Evolutionary conservation across 2,329 filamentous ascomycete species (phyloP), one percentile per base, ranked within the genome.

Genomic region (Huntiella bhutanensis): DNA sequence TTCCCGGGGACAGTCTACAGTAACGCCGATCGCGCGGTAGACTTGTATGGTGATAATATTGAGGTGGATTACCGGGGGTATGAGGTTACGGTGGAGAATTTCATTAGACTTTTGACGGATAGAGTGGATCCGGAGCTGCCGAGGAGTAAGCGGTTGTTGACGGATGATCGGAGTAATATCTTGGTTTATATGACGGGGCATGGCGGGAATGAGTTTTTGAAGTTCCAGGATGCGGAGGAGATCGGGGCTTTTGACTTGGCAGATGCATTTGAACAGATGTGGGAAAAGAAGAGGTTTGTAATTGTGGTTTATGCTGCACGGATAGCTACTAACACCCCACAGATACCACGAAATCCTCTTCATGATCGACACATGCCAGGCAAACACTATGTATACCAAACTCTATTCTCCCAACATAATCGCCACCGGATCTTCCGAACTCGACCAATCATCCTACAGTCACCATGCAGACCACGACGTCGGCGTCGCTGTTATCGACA

Each of bases 311-410:
- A 16, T 15, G 7, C 22, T 8, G 12, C 7, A 15, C 28, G 5
- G 22, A 28, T 28, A 28, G 22, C 16, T 5, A 46, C 28, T 39
- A 43, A 45, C 16, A 36, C 16, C 6, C 15, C 13, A 32, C 35
- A 82, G 80, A 59, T 98, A 96, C 63, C 84, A 96, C 60, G 91
- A 98, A 63, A 78, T 98, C 54, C 75, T 98, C 49, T 98, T 98
- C 69, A 98, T 98, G 91, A 98, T 98, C 63, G 91, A 98, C 62
- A 98, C 91, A 0, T 98, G 91, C 66, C 91, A 98, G 65, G 91
- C 91, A 47, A 98, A 98, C 62, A 98, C 91, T 32, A 95, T 98
- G 86, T 98, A 94, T 66, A 88, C 80, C 59, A 88, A 94, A 56
- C 84, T 98, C 58, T 98, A 98, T 68, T 93, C 86, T 4, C 88